Percentiles rank a stretch among this genome's conserved stretches.
Evolutionary conservation across 2,329 filamentous ascomycete species (phyloP).

Genomic region (Ascosphaera apis): DNA sequence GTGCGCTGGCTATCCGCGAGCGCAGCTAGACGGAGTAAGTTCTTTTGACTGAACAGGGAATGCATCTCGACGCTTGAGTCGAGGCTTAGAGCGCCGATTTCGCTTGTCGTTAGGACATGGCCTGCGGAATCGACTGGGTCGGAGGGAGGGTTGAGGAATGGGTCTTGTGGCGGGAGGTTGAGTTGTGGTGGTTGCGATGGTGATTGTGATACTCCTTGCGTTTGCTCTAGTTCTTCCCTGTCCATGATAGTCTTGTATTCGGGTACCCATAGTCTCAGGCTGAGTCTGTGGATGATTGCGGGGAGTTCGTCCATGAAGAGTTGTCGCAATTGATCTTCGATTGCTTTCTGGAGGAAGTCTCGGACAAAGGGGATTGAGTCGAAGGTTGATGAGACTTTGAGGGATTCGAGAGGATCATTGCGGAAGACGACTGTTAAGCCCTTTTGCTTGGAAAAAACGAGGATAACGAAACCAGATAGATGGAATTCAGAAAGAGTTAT

Average conservation of each 20-base stretch:
- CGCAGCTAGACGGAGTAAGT: constrained; percentile 58
- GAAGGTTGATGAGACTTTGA: constrained; percentile 97
- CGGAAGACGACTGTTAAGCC: constrained; percentile 90
- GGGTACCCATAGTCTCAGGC: constrained; percentile 69
- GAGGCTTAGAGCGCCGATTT: constrained; percentile 54
- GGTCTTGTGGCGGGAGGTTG: constrained; percentile 46
- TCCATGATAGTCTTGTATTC: constrained; percentile 52
- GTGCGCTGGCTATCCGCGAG: constrained; percentile 77
- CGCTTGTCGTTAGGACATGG: constrained; percentile 49
- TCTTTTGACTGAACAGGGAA: constrained; percentile 88
- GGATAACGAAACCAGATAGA: constrained; percentile 84
- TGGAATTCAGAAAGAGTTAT: constrained; percentile 93
- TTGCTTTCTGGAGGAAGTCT: constrained; percentile 88
- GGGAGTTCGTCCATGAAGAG: constrained; percentile 96
- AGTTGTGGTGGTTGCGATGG: constrained; percentile 14
- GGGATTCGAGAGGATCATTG: constrained; percentile 90
- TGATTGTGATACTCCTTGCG: constrained; percentile 14
- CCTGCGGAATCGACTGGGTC: constrained; percentile 65
- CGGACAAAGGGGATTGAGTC: constrained; percentile 97
- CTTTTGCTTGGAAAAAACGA: constrained; percentile 95
- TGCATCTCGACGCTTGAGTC: constrained; percentile 63
- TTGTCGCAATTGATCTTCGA: constrained; percentile 76
- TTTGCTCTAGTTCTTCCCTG: constrained; percentile 26
- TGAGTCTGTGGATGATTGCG: constrained; percentile 84
- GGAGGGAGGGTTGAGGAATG: constrained; percentile 56